Conservation (phyloP, 1,139 yeast species). For the Insectozyma bohioensis region DNA sequence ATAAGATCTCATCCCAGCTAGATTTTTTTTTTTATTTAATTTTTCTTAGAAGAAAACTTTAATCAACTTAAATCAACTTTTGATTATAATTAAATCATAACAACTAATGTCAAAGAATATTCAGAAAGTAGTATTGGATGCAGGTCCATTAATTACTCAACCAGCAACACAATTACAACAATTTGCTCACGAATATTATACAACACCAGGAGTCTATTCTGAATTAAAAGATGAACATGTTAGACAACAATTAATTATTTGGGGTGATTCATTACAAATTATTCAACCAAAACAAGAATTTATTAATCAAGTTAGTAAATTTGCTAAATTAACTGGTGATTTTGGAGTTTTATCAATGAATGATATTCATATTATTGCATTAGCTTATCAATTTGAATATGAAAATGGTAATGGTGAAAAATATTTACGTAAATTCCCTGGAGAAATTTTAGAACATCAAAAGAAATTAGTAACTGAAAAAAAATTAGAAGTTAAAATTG, state of each 20-base stretch:
- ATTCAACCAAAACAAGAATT: constrained; percentile 75
- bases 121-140: constrained; percentile 75
- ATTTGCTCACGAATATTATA: constrained; percentile 67
- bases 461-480: constrained; percentile 11
- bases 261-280: constrained; percentile 66
- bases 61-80: too few species aligned
- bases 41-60: too few species aligned
- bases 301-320: constrained; percentile 65
- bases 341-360: constrained; percentile 81
- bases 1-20: too few species aligned
- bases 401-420: constrained; percentile 68
- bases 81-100: too few species aligned
- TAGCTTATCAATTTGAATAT: constrained; percentile 82
- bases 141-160: constrained; percentile 90
- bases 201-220: constrained; percentile 87
- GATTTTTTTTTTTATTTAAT: too few species aligned
- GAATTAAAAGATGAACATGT: constrained; percentile 89
- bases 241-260: constrained; percentile 69
- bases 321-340: constrained; percentile 91
- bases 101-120: constrained; percentile 31
- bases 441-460: constrained; percentile 40
- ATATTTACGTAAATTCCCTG: constrained; percentile 72
- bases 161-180: constrained; percentile 73
- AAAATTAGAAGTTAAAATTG: constrained; percentile 5
- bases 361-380: constrained; percentile 89